Conservation (phyloP, 148 eudicot genomes). For the Diospyros kaki region DNA sequence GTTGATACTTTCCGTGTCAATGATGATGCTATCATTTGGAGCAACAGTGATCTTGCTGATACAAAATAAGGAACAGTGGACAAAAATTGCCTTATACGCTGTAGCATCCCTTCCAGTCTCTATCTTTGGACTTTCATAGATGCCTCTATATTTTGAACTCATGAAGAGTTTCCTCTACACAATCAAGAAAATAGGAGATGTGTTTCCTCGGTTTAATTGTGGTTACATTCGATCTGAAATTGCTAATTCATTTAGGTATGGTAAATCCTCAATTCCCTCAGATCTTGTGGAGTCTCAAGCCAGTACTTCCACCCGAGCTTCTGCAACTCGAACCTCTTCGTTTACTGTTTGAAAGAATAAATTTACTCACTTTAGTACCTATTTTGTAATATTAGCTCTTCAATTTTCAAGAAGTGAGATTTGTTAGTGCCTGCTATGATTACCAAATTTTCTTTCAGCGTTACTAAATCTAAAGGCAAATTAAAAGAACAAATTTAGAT, state of each 20-base stretch:
- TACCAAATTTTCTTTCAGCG: too few species aligned
- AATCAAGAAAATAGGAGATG: neutral
- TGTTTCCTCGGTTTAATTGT: neutral
- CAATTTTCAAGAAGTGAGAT: too few species aligned
- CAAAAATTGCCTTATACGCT: constrained; percentile 2
- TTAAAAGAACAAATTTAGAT: too few species aligned
- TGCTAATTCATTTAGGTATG: neutral
- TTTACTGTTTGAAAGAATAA: neutral
- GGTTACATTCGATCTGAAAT: neutral
- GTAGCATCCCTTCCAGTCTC: constrained; percentile 1
- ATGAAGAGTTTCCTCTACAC: neutral
- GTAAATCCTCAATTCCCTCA: neutral
- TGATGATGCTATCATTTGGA: constrained; percentile 7
- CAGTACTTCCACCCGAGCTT: neutral
- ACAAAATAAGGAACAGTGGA: neutral
- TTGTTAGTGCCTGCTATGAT: too few species aligned
- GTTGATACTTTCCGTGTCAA: neutral
- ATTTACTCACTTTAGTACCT: too few species aligned
- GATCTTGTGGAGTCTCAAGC: neutral
- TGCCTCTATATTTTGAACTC: neutral
- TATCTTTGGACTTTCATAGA: neutral
- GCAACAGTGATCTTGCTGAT: neutral
- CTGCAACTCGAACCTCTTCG: too few species aligned
- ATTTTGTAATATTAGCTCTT: too few species aligned
- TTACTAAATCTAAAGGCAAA: too few species aligned